phyloP scores from a whole-genome alignment of 257 asterid genomes.

The Solanum microdontum region DNA sequence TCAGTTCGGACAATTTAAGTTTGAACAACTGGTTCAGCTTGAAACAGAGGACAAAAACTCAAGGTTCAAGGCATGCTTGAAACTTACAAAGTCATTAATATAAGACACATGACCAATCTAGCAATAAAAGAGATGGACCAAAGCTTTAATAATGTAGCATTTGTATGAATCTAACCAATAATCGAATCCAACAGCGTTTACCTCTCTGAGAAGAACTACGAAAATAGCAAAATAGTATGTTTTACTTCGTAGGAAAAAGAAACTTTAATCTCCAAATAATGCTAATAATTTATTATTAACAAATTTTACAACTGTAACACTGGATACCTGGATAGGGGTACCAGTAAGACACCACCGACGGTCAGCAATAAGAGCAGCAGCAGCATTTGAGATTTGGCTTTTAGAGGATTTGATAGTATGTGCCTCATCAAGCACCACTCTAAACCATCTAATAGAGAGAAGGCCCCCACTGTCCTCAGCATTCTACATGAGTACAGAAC shows the following conservation, averaged over 20 bases:
- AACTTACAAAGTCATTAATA: neutral
- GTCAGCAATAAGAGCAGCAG: slow-evolving; percentile 76
- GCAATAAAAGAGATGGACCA: neutral
- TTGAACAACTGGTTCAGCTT: neutral
- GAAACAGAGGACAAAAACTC: neutral
- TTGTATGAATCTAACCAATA: neutral
- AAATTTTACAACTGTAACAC: neutral
- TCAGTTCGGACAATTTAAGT: neutral
- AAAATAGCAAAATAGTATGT: neutral
- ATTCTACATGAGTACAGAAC: slow-evolving; percentile 29
- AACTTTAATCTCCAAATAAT: neutral
- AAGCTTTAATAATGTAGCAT: neutral
- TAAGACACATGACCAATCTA: neutral
- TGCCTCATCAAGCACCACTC: slow-evolving; percentile 95
- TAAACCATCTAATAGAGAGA: slow-evolving; percentile 75
- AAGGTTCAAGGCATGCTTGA: neutral
- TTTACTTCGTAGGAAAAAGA: neutral
- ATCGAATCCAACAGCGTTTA: neutral
- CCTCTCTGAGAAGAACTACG: neutral
- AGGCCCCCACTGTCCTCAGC: slow-evolving; percentile 70
- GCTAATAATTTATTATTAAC: neutral
- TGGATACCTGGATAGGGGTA: slow-evolving; percentile 87
- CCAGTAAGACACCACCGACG: slow-evolving; percentile 98
- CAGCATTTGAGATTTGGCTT: slow-evolving; percentile 90
- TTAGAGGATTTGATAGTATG: slow-evolving; percentile 93